Evolutionary conservation across 2,329 filamentous ascomycete species (phyloP).

Genomic region (Xylariomycetidae sp.): DNA sequence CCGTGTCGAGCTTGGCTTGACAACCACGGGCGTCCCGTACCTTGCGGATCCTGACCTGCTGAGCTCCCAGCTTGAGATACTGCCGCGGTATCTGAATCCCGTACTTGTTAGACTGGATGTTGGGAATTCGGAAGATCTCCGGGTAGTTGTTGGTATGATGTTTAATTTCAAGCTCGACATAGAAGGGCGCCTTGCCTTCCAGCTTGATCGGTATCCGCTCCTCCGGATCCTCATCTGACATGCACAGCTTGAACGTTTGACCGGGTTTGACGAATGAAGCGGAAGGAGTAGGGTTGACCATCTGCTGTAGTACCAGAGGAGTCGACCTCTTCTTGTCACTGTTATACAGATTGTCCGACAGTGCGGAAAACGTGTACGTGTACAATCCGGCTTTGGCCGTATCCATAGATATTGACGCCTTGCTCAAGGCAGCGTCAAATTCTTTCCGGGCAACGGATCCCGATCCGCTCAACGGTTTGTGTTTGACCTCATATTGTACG

Average conservation of each 20-base stretch:
- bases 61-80: constrained; percentile 81
- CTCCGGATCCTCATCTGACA: constrained; percentile 74
- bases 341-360: constrained; percentile 84
- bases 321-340: constrained; percentile 61
- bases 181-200: constrained; percentile 81
- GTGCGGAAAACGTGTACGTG: constrained; percentile 76
- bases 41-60: constrained; percentile 82
- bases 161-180: constrained; percentile 87
- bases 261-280: constrained; percentile 81
- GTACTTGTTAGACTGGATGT: constrained; percentile 70
- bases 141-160: constrained; percentile 77
- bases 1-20: constrained; percentile 68
- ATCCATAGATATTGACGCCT: constrained; percentile 79
- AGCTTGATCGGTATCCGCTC: constrained; percentile 85
- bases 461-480: constrained; percentile 63
- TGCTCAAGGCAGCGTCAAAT: constrained; percentile 71
- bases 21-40: constrained; percentile 86
- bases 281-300: constrained; percentile 76
- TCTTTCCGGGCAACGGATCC: constrained; percentile 63
- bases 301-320: constrained; percentile 71
- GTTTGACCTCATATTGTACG: constrained; percentile 74
- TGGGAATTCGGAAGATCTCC: constrained; percentile 75
- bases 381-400: constrained; percentile 79
- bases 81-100: constrained; percentile 80
- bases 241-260: constrained; percentile 93